Evolutionary conservation across 1,139 yeast species (phyloP).

Genomic region (Taiozyma onychis): DNA sequence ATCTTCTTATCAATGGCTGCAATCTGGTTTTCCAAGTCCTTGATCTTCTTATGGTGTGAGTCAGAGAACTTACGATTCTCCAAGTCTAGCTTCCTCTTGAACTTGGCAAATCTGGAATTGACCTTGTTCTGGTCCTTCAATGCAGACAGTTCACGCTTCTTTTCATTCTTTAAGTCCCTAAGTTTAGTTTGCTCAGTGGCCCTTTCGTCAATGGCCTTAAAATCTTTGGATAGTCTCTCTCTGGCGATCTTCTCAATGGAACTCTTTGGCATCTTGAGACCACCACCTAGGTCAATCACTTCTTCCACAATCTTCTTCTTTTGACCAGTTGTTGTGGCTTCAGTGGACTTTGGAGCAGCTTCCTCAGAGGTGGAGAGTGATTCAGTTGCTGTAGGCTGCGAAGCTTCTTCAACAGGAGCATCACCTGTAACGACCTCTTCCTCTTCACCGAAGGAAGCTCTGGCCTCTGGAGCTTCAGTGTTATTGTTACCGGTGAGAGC

Average conservation of each 20-base stretch:
- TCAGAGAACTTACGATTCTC: constrained; percentile 17
- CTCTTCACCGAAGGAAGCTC: neutral
- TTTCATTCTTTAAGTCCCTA: constrained; percentile 18
- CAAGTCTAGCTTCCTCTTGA: constrained; percentile 22
- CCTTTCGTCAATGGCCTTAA: constrained; percentile 17
- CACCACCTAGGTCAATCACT: constrained; percentile 45
- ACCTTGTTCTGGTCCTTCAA: constrained; percentile 21
- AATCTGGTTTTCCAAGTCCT: constrained; percentile 26
- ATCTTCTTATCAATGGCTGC: constrained; percentile 21
- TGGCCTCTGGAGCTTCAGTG: neutral
- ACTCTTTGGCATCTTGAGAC: constrained; percentile 43
- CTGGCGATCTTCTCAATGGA: constrained; percentile 21
- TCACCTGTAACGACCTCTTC: neutral
- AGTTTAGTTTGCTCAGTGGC: constrained; percentile 20
- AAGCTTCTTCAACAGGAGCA: neutral
- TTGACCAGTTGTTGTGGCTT: neutral
- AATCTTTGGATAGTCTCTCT: constrained; percentile 15
- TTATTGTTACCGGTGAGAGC: neutral
- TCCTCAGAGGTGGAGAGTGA: neutral
- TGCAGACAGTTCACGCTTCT: constrained; percentile 19
- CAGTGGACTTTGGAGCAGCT: neutral
- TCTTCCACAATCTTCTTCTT: constrained; percentile 25
- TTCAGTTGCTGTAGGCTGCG: neutral
- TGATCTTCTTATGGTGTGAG: constrained; percentile 25
- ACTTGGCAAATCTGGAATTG: constrained; percentile 21